These are phyloP conservation scores for Mycena latifolia DNA, from an alignment of 768 basidiomycete genomes.

Conservation along the genomic window DNA sequence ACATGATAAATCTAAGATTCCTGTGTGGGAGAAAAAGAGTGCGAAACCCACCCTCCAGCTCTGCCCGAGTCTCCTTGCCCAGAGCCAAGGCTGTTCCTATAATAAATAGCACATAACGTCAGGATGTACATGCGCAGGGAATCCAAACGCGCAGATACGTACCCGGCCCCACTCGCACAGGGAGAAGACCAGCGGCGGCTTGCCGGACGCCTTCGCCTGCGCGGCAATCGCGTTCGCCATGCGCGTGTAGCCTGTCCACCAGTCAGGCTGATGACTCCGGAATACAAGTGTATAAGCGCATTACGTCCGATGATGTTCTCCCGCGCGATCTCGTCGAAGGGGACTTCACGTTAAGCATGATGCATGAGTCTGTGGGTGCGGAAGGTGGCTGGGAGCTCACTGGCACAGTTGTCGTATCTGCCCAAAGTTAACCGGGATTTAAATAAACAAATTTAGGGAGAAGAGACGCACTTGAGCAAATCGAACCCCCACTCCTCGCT, in stretches of 20 bases:
- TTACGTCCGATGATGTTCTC: constrained; percentile 68
- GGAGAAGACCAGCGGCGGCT: constrained; percentile 68
- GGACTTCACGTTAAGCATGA: too few species aligned
- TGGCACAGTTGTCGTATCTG: constrained; percentile 74
- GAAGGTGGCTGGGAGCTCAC: constrained; percentile 43
- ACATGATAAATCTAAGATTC: constrained; percentile 1
- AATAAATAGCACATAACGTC: neutral
- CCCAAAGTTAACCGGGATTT: constrained; percentile 40
- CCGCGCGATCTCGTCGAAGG: constrained; percentile 67
- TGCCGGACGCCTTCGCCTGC: constrained; percentile 60
- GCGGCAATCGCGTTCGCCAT: constrained; percentile 71
- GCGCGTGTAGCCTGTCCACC: constrained; percentile 62
- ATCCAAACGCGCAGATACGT: constrained; percentile 36
- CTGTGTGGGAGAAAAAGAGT: neutral
- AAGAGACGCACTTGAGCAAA: constrained; percentile 64
- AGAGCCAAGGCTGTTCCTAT: constrained; percentile 74
- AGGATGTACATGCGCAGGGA: constrained; percentile 11
- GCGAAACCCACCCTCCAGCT: constrained; percentile 68
- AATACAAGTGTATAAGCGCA: constrained; percentile 36
- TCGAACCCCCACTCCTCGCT: constrained; percentile 75
- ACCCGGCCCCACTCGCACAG: constrained; percentile 80
- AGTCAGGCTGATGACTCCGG: neutral
- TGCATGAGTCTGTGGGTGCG: neutral
- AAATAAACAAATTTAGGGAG: neutral
- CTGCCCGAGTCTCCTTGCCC: constrained; percentile 71